These are phyloP conservation scores for Carex arenaria DNA, from an alignment of 202 grass and related monocot genomes.

Conservation along the genomic window DNA sequence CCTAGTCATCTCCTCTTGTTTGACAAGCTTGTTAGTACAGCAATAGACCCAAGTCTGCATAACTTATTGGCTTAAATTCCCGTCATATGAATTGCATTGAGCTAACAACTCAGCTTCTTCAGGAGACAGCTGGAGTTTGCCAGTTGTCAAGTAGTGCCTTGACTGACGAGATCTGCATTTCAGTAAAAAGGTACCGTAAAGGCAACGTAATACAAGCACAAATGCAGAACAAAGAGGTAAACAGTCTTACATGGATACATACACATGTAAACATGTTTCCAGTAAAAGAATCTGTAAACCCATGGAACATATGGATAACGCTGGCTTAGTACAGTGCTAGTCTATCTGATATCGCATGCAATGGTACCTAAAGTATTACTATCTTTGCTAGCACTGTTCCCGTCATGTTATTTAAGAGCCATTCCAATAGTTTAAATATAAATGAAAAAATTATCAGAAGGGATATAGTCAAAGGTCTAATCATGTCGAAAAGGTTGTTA, in stretches of 20 bases:
- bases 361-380: background rate
- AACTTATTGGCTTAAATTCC: background rate
- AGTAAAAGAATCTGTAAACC: background rate
- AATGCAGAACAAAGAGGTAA: background rate
- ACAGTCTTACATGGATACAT: background rate
- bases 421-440: background rate
- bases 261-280: background rate
- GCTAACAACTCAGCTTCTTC: constrained; percentile 54
- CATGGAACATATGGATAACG: background rate
- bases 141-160: constrained; percentile 65
- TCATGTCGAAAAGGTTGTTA: background rate
- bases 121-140: constrained; percentile 40
- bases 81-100: constrained; percentile 42
- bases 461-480: background rate
- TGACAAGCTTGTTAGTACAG: constrained; percentile 12
- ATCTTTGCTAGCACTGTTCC: background rate
- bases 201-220: background rate
- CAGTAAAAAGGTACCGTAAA: constrained; percentile 15
- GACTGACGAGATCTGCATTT: constrained; percentile 44
- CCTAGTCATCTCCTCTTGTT: background rate
- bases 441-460: background rate
- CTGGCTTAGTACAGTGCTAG: background rate
- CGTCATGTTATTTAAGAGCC: background rate
- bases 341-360: background rate
- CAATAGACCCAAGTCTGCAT: background rate